phyloP scores from a whole-genome alignment of 2,329 filamentous ascomycete species.

The Pseudocercospora cruenta region DNA sequence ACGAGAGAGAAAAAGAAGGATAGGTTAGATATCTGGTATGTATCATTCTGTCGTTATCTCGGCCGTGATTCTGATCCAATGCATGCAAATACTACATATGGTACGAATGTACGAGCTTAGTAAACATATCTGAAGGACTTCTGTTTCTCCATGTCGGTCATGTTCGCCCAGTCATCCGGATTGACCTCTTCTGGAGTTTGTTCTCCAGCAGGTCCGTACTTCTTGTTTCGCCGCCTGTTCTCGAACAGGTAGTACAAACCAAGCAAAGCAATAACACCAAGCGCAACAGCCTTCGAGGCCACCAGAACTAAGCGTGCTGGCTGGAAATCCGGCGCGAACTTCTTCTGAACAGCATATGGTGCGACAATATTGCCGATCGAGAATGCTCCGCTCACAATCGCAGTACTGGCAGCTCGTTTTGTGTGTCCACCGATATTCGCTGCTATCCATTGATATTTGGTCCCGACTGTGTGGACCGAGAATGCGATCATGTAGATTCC shows the following conservation, averaged over 20 bases:
- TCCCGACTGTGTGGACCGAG: conserved; percentile 32
- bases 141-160: conserved; percentile 19
- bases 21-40: background rate
- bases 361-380: conserved; percentile 47
- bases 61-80: conserved; percentile 1
- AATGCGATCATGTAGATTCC: conserved; percentile 46
- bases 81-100: background rate
- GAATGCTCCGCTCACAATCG: conserved; percentile 47
- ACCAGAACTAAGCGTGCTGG: conserved; percentile 49
- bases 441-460: conserved; percentile 37
- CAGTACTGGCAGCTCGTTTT: conserved; percentile 62
- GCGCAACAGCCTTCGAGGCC: conserved; percentile 38
- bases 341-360: conserved; percentile 44
- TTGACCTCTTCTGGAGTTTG: background rate
- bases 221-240: conserved; percentile 21
- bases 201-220: conserved; percentile 14
- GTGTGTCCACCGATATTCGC: conserved; percentile 71
- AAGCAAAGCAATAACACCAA: conserved; percentile 47
- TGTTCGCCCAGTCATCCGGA: conserved; percentile 20
- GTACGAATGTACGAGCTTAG: background rate
- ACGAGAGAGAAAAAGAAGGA: background rate
- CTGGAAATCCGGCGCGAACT: conserved; percentile 44
- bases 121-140: conserved; percentile 22
- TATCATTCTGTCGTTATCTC: conserved; percentile 2
- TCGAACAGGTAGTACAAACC: conserved; percentile 42